A percentile compares a stretch with the other conserved stretches of the same genome.
Evolutionary conservation across 345 rosid species (phyloP).

Genomic region (Gossypium turneri): DNA sequence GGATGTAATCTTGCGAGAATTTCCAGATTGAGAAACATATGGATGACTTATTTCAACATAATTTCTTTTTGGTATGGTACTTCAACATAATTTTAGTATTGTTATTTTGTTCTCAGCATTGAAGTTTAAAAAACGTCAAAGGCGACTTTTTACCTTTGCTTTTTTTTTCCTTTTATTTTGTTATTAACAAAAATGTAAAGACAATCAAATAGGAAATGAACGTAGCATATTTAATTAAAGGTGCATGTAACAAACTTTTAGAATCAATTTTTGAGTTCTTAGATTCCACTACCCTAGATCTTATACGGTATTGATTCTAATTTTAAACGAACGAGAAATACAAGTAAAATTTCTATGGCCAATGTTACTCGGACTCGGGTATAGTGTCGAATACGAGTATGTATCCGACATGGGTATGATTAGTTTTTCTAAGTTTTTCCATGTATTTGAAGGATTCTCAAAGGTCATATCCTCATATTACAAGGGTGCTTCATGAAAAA

Average conservation of each 20-base stretch:
- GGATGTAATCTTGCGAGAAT: background rate
- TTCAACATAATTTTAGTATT: background rate
- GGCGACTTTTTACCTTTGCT: background rate
- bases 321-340: background rate
- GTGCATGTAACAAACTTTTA: background rate
- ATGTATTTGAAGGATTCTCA: too few species aligned
- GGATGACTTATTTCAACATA: background rate
- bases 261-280: background rate
- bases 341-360: too few species aligned
- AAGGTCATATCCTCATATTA: too few species aligned
- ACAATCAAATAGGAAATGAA: too few species aligned
- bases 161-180: background rate
- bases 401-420: too few species aligned
- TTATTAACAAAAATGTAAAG: background rate
- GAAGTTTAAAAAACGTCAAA: background rate
- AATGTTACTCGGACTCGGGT: too few species aligned
- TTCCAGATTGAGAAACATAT: background rate
- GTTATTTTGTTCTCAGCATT: background rate
- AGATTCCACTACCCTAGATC: background rate
- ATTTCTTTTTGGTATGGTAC: too few species aligned
- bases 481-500: too few species aligned
- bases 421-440: too few species aligned
- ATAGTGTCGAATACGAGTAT: background rate
- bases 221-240: background rate
- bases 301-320: background rate